Evolutionary conservation across 257 asterid species (phyloP), one percentile per base, ranked within the genome.

Genomic region (Solanum appendiculatum): DNA sequence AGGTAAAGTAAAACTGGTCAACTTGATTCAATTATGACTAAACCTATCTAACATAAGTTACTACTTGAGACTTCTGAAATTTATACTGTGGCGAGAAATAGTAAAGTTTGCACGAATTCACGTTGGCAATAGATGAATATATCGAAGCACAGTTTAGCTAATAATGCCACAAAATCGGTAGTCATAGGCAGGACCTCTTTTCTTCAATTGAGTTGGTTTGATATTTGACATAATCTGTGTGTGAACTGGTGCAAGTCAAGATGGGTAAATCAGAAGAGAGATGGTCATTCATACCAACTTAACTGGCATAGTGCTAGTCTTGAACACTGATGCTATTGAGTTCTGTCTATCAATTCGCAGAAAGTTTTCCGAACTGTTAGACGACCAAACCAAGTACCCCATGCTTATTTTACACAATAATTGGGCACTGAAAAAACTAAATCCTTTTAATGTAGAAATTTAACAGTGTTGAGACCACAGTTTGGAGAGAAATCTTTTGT

Each of bases 1-100:
- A 96, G 99, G 99, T 96, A 91, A 90, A 86, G 87, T 58, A 46
- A 89, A 70, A 74, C 40, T 12, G 27, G 23, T 74, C 39, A 29
- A 9, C 85, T 48, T 81, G 68, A 48, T 48, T 18, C 68, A 48
- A 81, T 81, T 81, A 81, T 31, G 12, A 48, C 36, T 27, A 4
- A 27, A 13, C 40, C 36, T 10, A n/a, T n/a, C 25, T 18, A 81
- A 48, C 21, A 48, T 10, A 48, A 3, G 82, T 37, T 73, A 21
- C 51, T 21, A 11, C 44, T 29, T 27, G 25, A 44, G 25, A 9
- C 5, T 80, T 80, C 29, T 80, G 66, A 27, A 46, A 80, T 29
- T 46, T 46, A 46, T 46, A 29, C 14, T 9, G 27, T 29, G 66
- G 20, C 5, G 44, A 10, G 6, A 29, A 80, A 9, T 48, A 31